Base-by-base conservation (phyloP, 306 rosid genomes). In the Glycine soja region DNA sequence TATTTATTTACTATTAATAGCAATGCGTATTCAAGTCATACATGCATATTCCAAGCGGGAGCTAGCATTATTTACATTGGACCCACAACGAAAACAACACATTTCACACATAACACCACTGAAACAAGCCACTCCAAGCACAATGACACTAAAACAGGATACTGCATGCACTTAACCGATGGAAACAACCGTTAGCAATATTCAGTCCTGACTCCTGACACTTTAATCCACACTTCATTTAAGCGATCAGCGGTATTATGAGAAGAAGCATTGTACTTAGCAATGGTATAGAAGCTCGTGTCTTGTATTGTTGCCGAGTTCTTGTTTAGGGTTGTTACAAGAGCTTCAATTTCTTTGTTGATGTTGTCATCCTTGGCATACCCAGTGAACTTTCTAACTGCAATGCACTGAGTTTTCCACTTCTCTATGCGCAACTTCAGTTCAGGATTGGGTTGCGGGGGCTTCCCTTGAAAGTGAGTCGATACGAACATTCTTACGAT, bases 161-260 rank as follows among this genome's bases (percentile, higher is more conserved):
- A 38, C 43, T 38, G 7, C 30, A 24, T 24, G 30, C 43, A 38
- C 43, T 38, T 5, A 3, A 38, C 4, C 43, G 43, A 38, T 38
- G 30, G 7, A 0, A 38, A 42, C 46, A 42, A 42, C 46, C 46
- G 56, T 84, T 85, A 6, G 73, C 78, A 53, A 47, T 77, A 11
- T 70, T 77, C 14, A 72, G 65, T 63, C 81, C 86, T 61, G 3
- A 77, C 68, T 64, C 86, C 91, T 0, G 89, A 87, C 15, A 91
- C 80, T 15, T 78, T 75, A 0, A 91, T 74, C 98, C 97, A 90
- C 51, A 90, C 97, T 85, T 94, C 93, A 77, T 94, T 94, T 42
- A 91, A 77, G n/a, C 93, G 85, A 2, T 75, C 89, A 18, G 85
- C 82, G 10, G 82, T 67, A 32, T 10, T 67, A 32, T 10, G 81